Evolutionary conservation across 805 yeast genomes (phyloP).

Genomic region (Lipomyces orientalis): DNA sequence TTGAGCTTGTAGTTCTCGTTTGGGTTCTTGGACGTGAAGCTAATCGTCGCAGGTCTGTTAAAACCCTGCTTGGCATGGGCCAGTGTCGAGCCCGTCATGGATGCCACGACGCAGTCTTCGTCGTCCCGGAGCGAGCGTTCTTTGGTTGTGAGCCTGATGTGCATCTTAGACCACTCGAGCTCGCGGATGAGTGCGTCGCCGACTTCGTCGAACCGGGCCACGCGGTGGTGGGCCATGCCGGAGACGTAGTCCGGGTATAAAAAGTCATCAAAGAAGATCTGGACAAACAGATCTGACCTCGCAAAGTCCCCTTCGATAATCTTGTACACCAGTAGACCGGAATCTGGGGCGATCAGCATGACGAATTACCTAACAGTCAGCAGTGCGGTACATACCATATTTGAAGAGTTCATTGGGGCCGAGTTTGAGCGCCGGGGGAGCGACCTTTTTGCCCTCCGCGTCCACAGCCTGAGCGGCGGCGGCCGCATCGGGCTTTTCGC

Average conservation of each 20-base stretch:
- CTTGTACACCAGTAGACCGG: constrained; percentile 79
- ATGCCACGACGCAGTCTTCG: constrained; percentile 63
- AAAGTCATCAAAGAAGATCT: constrained; percentile 75
- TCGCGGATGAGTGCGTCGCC: constrained; percentile 82
- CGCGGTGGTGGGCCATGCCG: constrained; percentile 50
- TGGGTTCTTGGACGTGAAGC: constrained; percentile 57
- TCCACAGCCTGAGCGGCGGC: constrained; percentile 23
- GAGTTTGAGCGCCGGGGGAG: constrained; percentile 55
- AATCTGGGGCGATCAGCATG: constrained; percentile 43
- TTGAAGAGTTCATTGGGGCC: constrained; percentile 51
- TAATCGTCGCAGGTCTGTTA: constrained; percentile 61
- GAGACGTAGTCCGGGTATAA: constrained; percentile 69
- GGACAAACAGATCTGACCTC: constrained; percentile 66
- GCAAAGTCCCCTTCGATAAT: constrained; percentile 63
- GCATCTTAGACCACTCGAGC: constrained; percentile 70
- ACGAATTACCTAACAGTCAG: constrained; percentile 58
- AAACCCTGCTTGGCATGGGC: constrained; percentile 71
- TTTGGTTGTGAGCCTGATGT: constrained; percentile 66
- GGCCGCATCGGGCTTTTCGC: constrained; percentile 18
- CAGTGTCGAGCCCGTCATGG: constrained; percentile 66
- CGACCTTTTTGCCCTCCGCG: constrained; percentile 42
- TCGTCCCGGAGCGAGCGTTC: constrained; percentile 54
- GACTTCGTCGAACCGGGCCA: constrained; percentile 53
- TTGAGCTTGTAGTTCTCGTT: constrained; percentile 45
- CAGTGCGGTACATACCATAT: constrained; percentile 35